These are phyloP conservation scores for Chenopodium suecicum DNA, from an alignment of 148 eudicot species.

Conservation along the genomic window DNA sequence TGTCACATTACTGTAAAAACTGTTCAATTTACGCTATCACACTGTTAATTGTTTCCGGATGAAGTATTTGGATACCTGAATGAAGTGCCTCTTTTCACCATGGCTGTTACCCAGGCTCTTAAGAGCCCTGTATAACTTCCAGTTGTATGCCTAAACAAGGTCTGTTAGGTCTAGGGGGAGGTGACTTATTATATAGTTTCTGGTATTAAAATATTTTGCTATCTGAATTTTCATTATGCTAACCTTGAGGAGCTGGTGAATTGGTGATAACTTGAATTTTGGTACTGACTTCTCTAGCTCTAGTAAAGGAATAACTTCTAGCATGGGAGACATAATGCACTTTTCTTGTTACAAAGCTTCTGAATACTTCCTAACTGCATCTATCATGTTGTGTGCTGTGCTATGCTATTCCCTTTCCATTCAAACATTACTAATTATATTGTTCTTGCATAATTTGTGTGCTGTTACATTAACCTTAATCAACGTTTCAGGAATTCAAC, in stretches of 20 bases:
- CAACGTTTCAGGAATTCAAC: slow-evolving; percentile 72
- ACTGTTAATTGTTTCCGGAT: too few species aligned
- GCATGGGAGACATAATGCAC: background rate
- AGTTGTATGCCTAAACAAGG: background rate
- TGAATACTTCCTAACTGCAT: background rate
- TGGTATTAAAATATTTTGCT: background rate
- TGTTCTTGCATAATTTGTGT: background rate
- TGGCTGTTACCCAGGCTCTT: too few species aligned
- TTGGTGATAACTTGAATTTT: background rate
- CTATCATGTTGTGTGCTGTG: background rate
- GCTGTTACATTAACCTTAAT: background rate
- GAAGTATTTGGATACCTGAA: too few species aligned
- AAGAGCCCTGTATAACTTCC: too few species aligned
- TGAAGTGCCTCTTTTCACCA: too few species aligned
- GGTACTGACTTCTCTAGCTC: background rate
- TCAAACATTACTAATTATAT: background rate
- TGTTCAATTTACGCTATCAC: too few species aligned
- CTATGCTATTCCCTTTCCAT: background rate
- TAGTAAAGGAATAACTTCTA: background rate
- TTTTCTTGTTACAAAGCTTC: background rate
- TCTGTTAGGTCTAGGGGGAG: background rate
- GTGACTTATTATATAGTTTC: background rate
- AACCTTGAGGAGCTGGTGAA: background rate
- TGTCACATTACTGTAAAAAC: too few species aligned
- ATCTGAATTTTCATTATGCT: background rate